Evolutionary conservation across 2,329 filamentous ascomycete genomes (phyloP).

Genomic region (Lachnellula subtilissima): DNA sequence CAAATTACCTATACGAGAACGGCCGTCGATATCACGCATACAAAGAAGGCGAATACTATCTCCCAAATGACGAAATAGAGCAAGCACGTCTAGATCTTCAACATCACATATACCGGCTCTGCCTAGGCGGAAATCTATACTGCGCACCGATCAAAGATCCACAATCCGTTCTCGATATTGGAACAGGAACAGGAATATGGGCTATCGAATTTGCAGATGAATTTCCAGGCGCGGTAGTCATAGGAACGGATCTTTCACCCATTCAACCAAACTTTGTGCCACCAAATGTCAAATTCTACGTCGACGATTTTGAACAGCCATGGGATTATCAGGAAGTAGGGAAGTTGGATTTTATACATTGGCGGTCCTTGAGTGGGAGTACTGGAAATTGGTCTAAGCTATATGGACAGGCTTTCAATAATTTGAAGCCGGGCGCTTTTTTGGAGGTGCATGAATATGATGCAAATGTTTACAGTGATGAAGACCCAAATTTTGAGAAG

Average conservation of each 20-base stretch:
- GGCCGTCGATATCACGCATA: conserved; percentile 45
- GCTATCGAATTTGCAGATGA: conserved; percentile 35
- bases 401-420: conserved; percentile 45
- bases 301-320: conserved; percentile 53
- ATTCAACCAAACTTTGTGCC: conserved; percentile 45
- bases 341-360: conserved; percentile 56
- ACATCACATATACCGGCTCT: conserved; percentile 26
- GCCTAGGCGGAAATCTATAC: conserved; percentile 22
- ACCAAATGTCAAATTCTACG: conserved; percentile 57
- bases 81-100: conserved; percentile 27
- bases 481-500: conserved; percentile 36
- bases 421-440: conserved; percentile 37
- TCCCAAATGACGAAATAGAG: conserved; percentile 29
- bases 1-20: conserved; percentile 36
- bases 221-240: conserved; percentile 29
- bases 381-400: conserved; percentile 53
- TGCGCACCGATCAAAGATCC: conserved; percentile 29
- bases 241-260: conserved; percentile 32
- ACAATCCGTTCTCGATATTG: conserved; percentile 36
- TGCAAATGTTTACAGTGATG: conserved; percentile 37
- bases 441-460: conserved; percentile 30
- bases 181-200: conserved; percentile 25
- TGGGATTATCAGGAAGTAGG: conserved; percentile 39
- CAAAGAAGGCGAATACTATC: conserved; percentile 38
- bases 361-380: conserved; percentile 52